Base-by-base conservation (phyloP, 345 rosid species). In the Eucalyptus sp. region DNA sequence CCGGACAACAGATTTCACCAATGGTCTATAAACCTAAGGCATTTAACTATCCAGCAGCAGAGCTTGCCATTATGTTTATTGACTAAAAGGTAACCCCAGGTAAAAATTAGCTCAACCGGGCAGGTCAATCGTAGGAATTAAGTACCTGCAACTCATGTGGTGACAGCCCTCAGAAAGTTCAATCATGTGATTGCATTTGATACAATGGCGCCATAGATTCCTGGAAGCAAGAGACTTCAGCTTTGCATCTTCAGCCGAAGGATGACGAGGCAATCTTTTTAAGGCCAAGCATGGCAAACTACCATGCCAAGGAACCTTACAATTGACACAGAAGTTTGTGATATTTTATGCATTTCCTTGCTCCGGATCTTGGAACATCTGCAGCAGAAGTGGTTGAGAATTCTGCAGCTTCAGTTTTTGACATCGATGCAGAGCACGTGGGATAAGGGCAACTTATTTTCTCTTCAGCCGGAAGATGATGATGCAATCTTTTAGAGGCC, bases 231-330 rank as follows among this genome's bases (percentile, higher is more conserved):
- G 94, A 27, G 90, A 89, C 90, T 94, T 94, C 6, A 95, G 91
- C 91, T 90, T 91, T 62, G 66, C 83, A 89, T 95, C 97, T 60
- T 94, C 96, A 3, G 89, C 37, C 4, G 89, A 91, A 71, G 91
- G 90, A 88, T 91, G 52, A 7, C 94, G 93, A 80, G 95, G 91
- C 88, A 87, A 64, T 25, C 25, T 93, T 91, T 92, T 92, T 91
- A 92, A 95, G 7, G 56, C 91, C 27, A 9, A 1, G 89, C 98
- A 97, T 5, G 94, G 90, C 93, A 93, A 85, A 27, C 48, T 13
- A 37, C 86, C 81, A 87, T 96, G 99, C 99, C 98, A 96, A 48
- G 96, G 97, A 54, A 93, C 98, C 92, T 92, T 94, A 94, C 98
- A 96, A 54, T 93, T 66, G 62, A 93, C 89, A 81, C 98, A 96